Base-by-base conservation (phyloP, 208 protist species). In the Wallacemonas rigidus region DNA sequence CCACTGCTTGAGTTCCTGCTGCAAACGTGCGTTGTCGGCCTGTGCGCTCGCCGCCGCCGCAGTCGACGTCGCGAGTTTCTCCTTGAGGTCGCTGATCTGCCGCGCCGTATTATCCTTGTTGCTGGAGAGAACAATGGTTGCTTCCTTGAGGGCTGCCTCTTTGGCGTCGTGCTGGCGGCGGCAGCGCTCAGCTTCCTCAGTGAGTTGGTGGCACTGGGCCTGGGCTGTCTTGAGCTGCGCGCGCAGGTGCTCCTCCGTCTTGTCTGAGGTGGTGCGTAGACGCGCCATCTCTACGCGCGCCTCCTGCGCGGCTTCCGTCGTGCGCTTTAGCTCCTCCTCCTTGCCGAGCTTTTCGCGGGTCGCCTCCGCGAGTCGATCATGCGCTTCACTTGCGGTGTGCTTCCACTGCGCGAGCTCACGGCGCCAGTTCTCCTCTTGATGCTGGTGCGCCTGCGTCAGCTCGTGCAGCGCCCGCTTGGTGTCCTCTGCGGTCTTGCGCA, bases 11-110 rank as follows among this genome's bases (percentile, higher is more conserved):
- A 84, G 63, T 50, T 93, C 79, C 62, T 83, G 78, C 35, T 72
- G 58, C 55, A 89, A 40, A 64, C 81, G 85, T 0, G 85, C 79
- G 67, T 73, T 56, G 38, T 89, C 85, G 2, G 83, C 79, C 26
- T 78, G 80, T 1, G 55, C 50, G 14, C 71, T 55, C 9, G 79
- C 68, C 2, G 56, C 43, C 7, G 80, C 63, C 1, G 79, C 74
- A 2, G 69, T 80, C 7, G 69, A 41, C 44, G 76, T 69, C n/a
- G 83, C 79, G 36, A 81, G 41, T 55, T 75, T 80, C 47, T 93
- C 85, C 26, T 72, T 69, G 14, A 86, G 61, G 6, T 87, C 83
- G 14, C 75, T 71, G 44, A 75, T 61, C 2, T 43, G 51, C 9
- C 61, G 69, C 0, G 75, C 62, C 2, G 68, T 36, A 26, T 87